Base-by-base conservation (phyloP, 148 eudicot species). In the Rhododendron mucronatum region DNA sequence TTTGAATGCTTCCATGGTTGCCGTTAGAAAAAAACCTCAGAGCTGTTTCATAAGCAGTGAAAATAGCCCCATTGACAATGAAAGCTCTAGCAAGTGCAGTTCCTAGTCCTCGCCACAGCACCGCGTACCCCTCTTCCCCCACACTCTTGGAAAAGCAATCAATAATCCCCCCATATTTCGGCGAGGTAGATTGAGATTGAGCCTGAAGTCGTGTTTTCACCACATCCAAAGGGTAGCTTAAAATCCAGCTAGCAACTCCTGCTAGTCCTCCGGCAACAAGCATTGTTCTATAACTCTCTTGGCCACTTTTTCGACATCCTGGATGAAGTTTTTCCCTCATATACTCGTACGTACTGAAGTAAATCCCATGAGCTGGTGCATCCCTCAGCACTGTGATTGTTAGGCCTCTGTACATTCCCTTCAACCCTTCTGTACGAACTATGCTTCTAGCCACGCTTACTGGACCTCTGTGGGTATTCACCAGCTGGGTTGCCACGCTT, bases 231-330 rank as follows among this genome's bases (percentile, higher is more conserved):
- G 98, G 99, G 65, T 97, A 97, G 87, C 98, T 93, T 41, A 85
- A 71, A 23, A 93, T 82, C 99, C 98, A 95, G 88, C 96, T 95
- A 3, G 94, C 93, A 8, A 93, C 98, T 14, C 98, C 98, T 0
- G 99, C 99, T 8, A 95, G 91, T 9, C 99, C 99, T 6, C 98
- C 98, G 0, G 99, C 96, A 0, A 95, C 67, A 44, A 97, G 92
- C 96, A 97, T 97, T 0, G 99, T 97, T n/a, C 63, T 74, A 28
- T 93, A 86, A 35, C 81, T 90, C 87, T 95, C 99, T 59, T 93
- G 93, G 20, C 96, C 98, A 10, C 73, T 88, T 67, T 63, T 92
- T 21, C 98, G 87, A 82, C 99, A 97, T 8, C 98, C 99, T 2
- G 98, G 99, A 83, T 95, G 99, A 48, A 95, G 89, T 44, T 75